Conservation (phyloP, 169 alveolate species). For the Plasmodium coatneyi region DNA sequence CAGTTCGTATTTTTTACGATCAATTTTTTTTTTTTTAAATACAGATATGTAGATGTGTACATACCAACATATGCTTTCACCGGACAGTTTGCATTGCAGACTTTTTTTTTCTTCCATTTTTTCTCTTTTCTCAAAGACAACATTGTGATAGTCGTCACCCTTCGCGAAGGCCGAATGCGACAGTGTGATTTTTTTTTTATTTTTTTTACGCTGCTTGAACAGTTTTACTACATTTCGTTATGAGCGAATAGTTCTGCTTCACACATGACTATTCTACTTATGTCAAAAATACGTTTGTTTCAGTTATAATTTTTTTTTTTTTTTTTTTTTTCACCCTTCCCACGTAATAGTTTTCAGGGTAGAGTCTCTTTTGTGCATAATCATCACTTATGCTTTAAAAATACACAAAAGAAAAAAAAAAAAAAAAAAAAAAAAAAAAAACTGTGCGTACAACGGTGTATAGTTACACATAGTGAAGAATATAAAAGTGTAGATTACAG, state of each 20-base stretch:
- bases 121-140: not conserved
- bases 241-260: not conserved
- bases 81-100: not conserved
- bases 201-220: constrained; percentile 10
- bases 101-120: not conserved
- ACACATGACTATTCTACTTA: not conserved
- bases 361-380: not conserved
- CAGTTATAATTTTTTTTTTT: constrained; percentile 10
- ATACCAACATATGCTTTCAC: constrained; percentile 4
- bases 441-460: not conserved
- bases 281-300: constrained; percentile 14
- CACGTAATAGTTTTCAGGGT: constrained; percentile 5
- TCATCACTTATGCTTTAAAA: not conserved
- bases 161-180: constrained; percentile 3
- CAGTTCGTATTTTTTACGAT: not conserved
- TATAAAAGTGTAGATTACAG: not conserved
- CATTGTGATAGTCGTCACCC: not conserved
- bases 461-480: not conserved
- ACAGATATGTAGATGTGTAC: not conserved
- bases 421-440: not conserved
- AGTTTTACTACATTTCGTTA: not conserved
- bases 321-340: not conserved
- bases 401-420: not conserved
- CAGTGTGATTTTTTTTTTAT: not conserved
- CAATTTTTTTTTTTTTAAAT: constrained; percentile 14